Percentiles rank a stretch among this genome's conserved stretches.
These are phyloP conservation scores for Trichoderma erinaceum DNA, from an alignment of 495 filamentous ascomycete species.

Conservation along the genomic window DNA sequence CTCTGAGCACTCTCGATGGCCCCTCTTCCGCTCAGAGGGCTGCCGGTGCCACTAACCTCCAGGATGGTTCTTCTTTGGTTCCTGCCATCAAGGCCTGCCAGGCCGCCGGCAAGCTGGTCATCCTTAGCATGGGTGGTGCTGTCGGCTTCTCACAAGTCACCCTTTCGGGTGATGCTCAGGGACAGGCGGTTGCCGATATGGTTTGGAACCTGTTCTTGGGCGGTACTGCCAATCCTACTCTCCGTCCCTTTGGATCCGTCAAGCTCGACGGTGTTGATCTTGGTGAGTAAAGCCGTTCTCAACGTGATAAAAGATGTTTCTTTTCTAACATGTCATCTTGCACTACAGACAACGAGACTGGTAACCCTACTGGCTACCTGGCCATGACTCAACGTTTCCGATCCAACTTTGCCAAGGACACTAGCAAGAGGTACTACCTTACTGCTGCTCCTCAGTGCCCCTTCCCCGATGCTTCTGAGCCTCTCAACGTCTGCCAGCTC, in stretches of 20 bases:
- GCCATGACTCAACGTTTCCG: slow-evolving; percentile 42
- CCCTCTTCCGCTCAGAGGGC: slow-evolving; percentile 12
- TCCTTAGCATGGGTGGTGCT: slow-evolving; percentile 46
- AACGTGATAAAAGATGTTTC: background rate
- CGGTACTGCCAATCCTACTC: slow-evolving; percentile 27
- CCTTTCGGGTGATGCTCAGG: slow-evolving; percentile 36
- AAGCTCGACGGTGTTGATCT: slow-evolving; percentile 57
- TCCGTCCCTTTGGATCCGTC: slow-evolving; percentile 45
- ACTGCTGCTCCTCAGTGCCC: slow-evolving; percentile 52
- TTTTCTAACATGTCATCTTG: background rate
- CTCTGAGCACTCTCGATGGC: slow-evolving; percentile 13
- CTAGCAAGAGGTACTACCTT: slow-evolving; percentile 43
- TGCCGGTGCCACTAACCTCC: slow-evolving; percentile 13
- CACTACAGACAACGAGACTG: slow-evolving; percentile 14
- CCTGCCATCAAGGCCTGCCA: slow-evolving; percentile 47
- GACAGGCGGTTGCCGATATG: slow-evolving; percentile 40
- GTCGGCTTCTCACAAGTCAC: slow-evolving; percentile 28
- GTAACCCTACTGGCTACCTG: slow-evolving; percentile 24
- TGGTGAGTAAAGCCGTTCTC: slow-evolving; percentile 27
- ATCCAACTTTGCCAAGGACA: slow-evolving; percentile 36
- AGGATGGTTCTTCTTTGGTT: slow-evolving; percentile 26
- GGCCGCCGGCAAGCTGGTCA: slow-evolving; percentile 40
- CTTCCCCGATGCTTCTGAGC: slow-evolving; percentile 43
- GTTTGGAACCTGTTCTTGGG: slow-evolving; percentile 51
- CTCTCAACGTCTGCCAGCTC: slow-evolving; percentile 25